Percentiles rank a stretch among this genome's conserved stretches.
Evolutionary conservation across 345 rosid genomes (phyloP).

Genomic region (Pugionium cornutum): DNA sequence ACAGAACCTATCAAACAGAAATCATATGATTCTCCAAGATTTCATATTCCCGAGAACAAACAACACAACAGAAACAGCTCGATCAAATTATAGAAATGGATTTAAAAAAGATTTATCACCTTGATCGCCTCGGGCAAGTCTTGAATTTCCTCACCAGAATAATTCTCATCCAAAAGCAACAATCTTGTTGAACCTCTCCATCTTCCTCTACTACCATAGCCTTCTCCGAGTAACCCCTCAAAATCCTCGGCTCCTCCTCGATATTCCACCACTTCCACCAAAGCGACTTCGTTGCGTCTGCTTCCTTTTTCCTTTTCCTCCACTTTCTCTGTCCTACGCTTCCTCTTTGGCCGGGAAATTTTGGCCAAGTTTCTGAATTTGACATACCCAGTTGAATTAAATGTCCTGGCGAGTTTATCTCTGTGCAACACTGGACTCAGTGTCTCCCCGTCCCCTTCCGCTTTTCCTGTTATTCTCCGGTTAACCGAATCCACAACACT

Average conservation of each 20-base stretch:
- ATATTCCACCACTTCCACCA: conserved; percentile 66
- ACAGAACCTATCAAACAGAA: conserved; percentile 51
- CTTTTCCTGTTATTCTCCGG: conserved; percentile 50
- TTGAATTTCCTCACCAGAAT: conserved; percentile 49
- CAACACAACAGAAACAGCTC: conserved; percentile 10
- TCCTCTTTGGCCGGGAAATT: conserved; percentile 74
- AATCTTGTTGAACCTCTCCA: conserved; percentile 89
- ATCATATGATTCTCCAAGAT: conserved; percentile 6
- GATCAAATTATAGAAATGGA: neutral
- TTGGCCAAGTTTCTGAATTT: conserved; percentile 80
- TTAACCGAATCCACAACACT: conserved; percentile 41
- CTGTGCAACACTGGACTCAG: conserved; percentile 60
- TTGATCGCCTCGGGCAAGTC: conserved; percentile 85
- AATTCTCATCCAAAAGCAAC: conserved; percentile 83
- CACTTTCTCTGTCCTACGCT: conserved; percentile 42
- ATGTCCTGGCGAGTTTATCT: conserved; percentile 62
- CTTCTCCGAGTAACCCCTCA: conserved; percentile 72
- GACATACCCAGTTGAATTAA: conserved; percentile 63
- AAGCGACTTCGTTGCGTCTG: conserved; percentile 46
- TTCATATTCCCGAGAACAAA: neutral
- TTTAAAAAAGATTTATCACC: conserved; percentile 43
- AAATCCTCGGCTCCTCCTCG: conserved; percentile 49
- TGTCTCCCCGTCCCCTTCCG: conserved; percentile 54
- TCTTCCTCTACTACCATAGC: conserved; percentile 53
- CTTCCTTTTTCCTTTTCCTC: conserved; percentile 38